Base-by-base conservation (phyloP, 2,329 filamentous ascomycete genomes). In the Huntiella bhutanensis region DNA sequence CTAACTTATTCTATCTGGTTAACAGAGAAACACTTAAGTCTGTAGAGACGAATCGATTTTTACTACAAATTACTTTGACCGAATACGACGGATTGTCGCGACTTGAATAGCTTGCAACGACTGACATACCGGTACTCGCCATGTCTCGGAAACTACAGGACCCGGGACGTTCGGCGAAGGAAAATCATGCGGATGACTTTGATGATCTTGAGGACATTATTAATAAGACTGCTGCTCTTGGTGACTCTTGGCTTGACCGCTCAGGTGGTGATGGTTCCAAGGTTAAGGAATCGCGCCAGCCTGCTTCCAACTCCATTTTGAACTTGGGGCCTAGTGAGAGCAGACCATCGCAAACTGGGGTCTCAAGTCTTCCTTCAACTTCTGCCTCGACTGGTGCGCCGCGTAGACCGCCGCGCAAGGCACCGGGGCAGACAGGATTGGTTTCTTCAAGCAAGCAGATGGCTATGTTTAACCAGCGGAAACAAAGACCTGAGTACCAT, bases 401-500 rank as follows among this genome's bases (percentile, higher is more conserved):
- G 22, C 22, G 22, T 28, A 28, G 8, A 28, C 6, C 8, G 8
- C 22, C 22, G 22, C 22, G 22, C 22, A 28, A 28, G 22, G 22
- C 22, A 17, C 15, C 28, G 10, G 16, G 22, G 37, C 13, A 33
- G 5, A 8, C 34, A 57, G 57, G 65, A 55, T 62, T 68, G 54
- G 57, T 65, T 55, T 68, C 67, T 37, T 66, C 64, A 55, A 65
- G 68, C 56, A 70, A 73, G 55, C 68, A 71, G 55, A 70, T 70
- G 57, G 70, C 71, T 49, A 58, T 73, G 48, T 75, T 75, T 55
- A 66, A 71, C 45, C 65, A 69, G 52, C 67, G 67, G 41, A 70
- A 64, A 56, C 69, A 62, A 43, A 66, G 71, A 2, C 72, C 72
- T 1, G 73, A 77, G 55, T 70, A 72, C 53, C 73, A 77, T 55